These are phyloP conservation scores for Cynara cardunculus DNA, from an alignment of 129 eudicot species.

Conservation along the genomic window DNA sequence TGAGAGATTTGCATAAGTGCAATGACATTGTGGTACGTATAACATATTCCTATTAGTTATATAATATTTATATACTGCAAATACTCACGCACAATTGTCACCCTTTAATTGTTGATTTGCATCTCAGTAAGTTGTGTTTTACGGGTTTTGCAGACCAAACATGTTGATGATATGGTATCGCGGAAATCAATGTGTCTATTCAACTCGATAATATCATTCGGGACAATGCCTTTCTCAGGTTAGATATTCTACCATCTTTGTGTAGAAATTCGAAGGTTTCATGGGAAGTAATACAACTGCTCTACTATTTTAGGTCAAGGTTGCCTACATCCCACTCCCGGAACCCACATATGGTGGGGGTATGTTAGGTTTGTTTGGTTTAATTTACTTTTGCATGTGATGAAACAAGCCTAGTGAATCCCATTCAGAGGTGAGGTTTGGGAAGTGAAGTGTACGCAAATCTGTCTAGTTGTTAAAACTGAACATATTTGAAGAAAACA, in stretches of 20 bases:
- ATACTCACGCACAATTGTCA: neutral
- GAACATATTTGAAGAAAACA: no score
- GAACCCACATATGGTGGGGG: neutral
- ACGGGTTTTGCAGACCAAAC: conserved; percentile 46
- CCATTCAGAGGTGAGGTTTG: no score
- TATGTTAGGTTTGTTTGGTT: neutral
- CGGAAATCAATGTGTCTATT: conserved; percentile 72
- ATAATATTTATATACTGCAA: neutral
- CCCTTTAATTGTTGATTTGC: neutral
- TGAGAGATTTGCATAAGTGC: conserved; percentile 59
- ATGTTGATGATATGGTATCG: conserved; percentile 63
- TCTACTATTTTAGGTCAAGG: neutral
- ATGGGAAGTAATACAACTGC: neutral
- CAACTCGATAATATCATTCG: conserved; percentile 58
- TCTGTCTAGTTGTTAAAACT: no score
- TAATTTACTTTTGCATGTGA: neutral
- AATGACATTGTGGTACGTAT: conserved; percentile 60
- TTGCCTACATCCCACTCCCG: neutral
- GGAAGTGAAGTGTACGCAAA: no score
- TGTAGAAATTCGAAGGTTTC: neutral
- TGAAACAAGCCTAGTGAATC: no score
- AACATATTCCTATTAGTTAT: neutral
- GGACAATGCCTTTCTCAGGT: conserved; percentile 82
- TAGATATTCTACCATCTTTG: neutral
- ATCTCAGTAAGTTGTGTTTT: neutral